Base-by-base conservation (phyloP, 2,329 filamentous ascomycete genomes). In the Penicillium sp. region DNA sequence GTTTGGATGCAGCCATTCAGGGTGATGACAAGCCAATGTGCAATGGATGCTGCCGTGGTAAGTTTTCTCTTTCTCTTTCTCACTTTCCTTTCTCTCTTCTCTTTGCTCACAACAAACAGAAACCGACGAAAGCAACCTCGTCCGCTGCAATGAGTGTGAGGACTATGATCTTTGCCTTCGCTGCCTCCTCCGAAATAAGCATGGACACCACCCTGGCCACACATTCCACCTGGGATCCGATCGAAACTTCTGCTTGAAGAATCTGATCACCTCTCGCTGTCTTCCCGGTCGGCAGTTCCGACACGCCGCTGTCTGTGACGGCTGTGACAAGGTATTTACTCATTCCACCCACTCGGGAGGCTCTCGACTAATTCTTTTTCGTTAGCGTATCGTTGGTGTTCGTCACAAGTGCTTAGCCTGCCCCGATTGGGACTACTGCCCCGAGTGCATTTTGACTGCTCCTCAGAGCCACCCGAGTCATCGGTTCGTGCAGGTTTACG, bases 401-500 rank as follows among this genome's bases (percentile, higher is more conserved):
- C 93, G 94, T 66, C 89, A 97, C 84, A 99, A 99, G 82, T 99
- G 94, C 75, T 82, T 97, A 63, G 88, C 91, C 72, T 99, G 94
- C 80, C 94, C 95, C 43, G 94, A 99, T 75, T 99, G 91, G 89
- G 94, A 99, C 70, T 97, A 90, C 78, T 99, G 94, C 80, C 82
- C 83, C 25, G 80, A 84, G 9, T 99, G 95, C 76, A 75, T 91
- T 57, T 77, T 81, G 66, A 84, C 82, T 64, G 88, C 90, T 44
- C 75, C 77, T 59, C 82, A 85, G 67, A 85, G 83, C 49, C 95
- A 99, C 73, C 86, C 90, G 19, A 82, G 84, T 55, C 94, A 99
- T 75, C 89, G 92, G 64, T 97, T 99, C 71, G 90, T 90, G 13
- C 86, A 91, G 41, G 84, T 99, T 64, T 96, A 94, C 69, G 89